Evolutionary conservation across 169 alveolate genomes (phyloP).

Genomic region (Eimeria nieschulzi): DNA sequence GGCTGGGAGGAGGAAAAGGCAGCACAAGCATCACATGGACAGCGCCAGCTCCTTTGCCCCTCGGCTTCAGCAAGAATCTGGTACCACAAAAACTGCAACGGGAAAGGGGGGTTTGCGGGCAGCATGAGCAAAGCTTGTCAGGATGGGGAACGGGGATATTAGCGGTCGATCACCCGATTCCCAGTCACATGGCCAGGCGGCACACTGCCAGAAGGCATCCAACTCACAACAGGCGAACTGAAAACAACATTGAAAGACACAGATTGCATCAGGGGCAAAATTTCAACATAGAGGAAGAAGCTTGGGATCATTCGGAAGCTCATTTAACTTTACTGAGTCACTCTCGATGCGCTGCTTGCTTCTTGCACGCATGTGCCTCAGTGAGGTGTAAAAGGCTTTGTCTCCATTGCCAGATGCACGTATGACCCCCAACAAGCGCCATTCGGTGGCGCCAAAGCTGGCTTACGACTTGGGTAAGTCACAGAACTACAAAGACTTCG

Average conservation of each 20-base stretch:
- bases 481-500: background rate
- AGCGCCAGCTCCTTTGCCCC: background rate
- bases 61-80: background rate
- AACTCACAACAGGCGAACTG: conserved; percentile 3
- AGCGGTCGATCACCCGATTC: background rate
- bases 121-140: conserved; percentile 46
- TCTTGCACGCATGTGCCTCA: conserved; percentile 71
- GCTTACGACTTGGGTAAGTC: conserved; percentile 38
- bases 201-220: background rate
- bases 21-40: conserved; percentile 3
- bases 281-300: background rate
- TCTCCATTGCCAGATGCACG: conserved; percentile 74
- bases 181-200: conserved; percentile 1
- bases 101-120: conserved; percentile 54
- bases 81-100: conserved; percentile 17
- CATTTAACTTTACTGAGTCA: background rate
- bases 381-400: conserved; percentile 65
- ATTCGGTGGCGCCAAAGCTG: conserved; percentile 18
- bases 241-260: conserved; percentile 18
- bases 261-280: background rate
- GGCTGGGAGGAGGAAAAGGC: conserved; percentile 32
- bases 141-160: conserved; percentile 10
- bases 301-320: background rate
- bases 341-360: conserved; percentile 34
- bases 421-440: conserved; percentile 67